Evolutionary conservation across 495 filamentous ascomycete genomes (phyloP).

Genomic region (Penicillium salamii): DNA sequence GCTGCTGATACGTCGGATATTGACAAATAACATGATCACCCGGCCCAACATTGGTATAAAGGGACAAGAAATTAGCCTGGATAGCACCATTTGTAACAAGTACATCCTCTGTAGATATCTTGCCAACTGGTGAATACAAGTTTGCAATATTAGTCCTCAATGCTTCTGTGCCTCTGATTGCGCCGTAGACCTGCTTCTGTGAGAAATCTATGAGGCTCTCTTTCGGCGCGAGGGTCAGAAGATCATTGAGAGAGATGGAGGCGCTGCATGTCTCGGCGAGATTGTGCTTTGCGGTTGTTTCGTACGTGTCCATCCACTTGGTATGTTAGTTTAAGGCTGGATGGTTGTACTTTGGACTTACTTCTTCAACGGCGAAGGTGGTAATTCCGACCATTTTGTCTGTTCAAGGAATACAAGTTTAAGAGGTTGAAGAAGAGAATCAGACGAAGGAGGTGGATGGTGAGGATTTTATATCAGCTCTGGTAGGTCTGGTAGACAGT

Average conservation of each 20-base stretch:
- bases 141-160: constrained; percentile 60
- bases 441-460: background rate
- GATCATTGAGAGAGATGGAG: constrained; percentile 72
- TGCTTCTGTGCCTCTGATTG: constrained; percentile 63
- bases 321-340: background rate
- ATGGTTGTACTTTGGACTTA: constrained; percentile 22
- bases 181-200: constrained; percentile 61
- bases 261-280: constrained; percentile 84
- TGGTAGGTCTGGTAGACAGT: background rate
- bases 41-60: constrained; percentile 70
- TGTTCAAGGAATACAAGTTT: background rate
- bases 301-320: constrained; percentile 87
- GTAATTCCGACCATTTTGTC: constrained; percentile 63
- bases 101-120: constrained; percentile 54
- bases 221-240: constrained; percentile 51
- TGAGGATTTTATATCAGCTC: background rate
- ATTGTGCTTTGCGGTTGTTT: constrained; percentile 72
- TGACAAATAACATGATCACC: constrained; percentile 88
- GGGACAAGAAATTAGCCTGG: constrained; percentile 72
- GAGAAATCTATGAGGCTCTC: constrained; percentile 39
- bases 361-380: constrained; percentile 76
- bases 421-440: background rate
- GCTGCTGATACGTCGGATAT: constrained; percentile 85
- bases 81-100: constrained; percentile 81
- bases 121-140: constrained; percentile 54